A percentile compares a stretch with the other conserved stretches of the same genome.
phyloP scores from a whole-genome alignment of 768 basidiomycete genomes.

The Suillus occidentalis region DNA sequence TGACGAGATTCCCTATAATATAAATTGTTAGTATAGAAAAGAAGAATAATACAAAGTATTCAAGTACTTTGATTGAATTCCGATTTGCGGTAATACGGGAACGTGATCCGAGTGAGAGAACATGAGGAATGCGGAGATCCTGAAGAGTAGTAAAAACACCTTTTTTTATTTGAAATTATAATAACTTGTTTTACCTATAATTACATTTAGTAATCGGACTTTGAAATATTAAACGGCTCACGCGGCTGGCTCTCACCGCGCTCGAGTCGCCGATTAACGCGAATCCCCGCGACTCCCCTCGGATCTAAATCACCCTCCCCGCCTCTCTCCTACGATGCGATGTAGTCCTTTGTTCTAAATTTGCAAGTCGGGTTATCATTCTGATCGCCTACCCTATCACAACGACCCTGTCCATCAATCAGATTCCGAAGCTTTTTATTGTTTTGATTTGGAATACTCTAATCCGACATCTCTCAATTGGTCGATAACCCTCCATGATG shows the following conservation, averaged over 20 bases:
- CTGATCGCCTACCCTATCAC: slow-evolving; percentile 40
- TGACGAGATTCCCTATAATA: slow-evolving; percentile 26
- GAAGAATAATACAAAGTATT: slow-evolving; percentile 19
- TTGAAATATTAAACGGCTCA: slow-evolving; percentile 27
- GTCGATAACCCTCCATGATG: too few relatives aligned
- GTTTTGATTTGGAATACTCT: slow-evolving; percentile 19
- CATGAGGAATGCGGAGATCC: slow-evolving; percentile 27
- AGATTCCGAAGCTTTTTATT: slow-evolving; percentile 29
- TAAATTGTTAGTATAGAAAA: neutral
- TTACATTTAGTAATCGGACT: slow-evolving; percentile 26
- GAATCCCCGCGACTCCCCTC: slow-evolving; percentile 24
- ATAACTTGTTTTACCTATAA: slow-evolving; percentile 3
- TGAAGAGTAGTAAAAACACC: slow-evolving; percentile 3
- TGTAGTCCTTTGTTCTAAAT: slow-evolving; percentile 20
- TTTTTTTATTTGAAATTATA: neutral
- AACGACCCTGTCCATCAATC: slow-evolving; percentile 35
- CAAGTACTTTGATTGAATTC: slow-evolving; percentile 23
- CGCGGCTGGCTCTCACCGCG: slow-evolving; percentile 20
- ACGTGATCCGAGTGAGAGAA: slow-evolving; percentile 33
- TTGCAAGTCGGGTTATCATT: slow-evolving; percentile 27
- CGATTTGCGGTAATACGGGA: slow-evolving; percentile 27
- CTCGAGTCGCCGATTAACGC: slow-evolving; percentile 31
- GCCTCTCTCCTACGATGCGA: too few relatives aligned
- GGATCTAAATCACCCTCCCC: too few relatives aligned
- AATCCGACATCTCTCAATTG: too few relatives aligned